Percentiles rank a stretch among this genome's conserved stretches.
These are phyloP conservation scores for Agapanthus africanus DNA, from an alignment of 106 monocot species.

Conservation along the genomic window DNA sequence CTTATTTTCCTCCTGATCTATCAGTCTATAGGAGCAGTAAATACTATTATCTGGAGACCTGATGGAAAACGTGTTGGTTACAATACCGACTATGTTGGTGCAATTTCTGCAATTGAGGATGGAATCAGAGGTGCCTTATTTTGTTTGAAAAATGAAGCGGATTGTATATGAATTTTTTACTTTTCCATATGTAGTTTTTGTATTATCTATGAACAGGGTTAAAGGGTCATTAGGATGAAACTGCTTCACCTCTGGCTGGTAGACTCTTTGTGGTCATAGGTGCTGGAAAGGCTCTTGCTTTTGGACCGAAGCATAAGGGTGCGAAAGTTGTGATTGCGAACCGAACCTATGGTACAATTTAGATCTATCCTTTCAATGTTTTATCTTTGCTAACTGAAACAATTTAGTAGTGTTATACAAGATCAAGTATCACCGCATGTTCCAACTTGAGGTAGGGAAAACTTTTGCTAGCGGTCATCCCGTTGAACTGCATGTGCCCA, in stretches of 20 bases:
- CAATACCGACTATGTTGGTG: slow-evolving; percentile 91
- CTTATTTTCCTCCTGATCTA: too few species aligned
- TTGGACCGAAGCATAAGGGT: slow-evolving; percentile 92
- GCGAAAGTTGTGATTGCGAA: slow-evolving; percentile 87
- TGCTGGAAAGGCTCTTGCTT: slow-evolving; percentile 95
- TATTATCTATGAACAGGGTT: too few species aligned
- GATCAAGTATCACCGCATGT: neutral
- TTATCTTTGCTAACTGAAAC: neutral
- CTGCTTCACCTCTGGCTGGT: slow-evolving; percentile 71
- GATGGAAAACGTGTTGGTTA: slow-evolving; percentile 91
- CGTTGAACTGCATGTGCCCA: neutral
- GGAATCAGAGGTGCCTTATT: slow-evolving; percentile 60
- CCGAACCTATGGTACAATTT: slow-evolving; percentile 68
- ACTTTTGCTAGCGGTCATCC: neutral
- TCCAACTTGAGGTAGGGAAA: neutral
- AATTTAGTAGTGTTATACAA: neutral
- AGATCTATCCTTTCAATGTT: neutral
- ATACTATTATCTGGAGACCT: slow-evolving; percentile 68
- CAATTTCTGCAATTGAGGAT: slow-evolving; percentile 99
- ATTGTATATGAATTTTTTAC: too few species aligned
- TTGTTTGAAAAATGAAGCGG: too few species aligned
- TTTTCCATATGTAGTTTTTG: too few species aligned
- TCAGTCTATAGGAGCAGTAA: slow-evolving; percentile 95
- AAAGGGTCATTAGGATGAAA: slow-evolving; percentile 24
- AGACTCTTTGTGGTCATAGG: slow-evolving; percentile 87